Evolutionary conservation across 345 rosid species (phyloP), one percentile per base, ranked within the genome.

Genomic region (Nasturtium officinale): DNA sequence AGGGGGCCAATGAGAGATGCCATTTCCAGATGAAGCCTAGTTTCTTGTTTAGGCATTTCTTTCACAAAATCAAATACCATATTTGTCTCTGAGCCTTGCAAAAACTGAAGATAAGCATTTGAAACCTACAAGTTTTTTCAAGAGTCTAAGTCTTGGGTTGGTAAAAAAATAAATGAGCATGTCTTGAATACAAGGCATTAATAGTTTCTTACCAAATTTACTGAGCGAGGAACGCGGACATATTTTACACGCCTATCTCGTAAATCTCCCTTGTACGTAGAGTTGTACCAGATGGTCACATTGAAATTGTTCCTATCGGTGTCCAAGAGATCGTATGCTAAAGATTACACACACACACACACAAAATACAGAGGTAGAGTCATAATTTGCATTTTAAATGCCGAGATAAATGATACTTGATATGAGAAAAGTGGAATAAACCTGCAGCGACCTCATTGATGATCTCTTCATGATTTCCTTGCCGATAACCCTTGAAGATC

Each of bases 311-410:
- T 83, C 42, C 15, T 60, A 69, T 82, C 60, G 16, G 99, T 84
- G 80, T 95, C 81, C 71, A 86, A 78, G 83, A 91, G 84, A 87
- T 95, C 99, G 74, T 91, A 95, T 25, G 87, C 98, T 94, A 83
- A 56, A 60, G 43, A 47, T 71, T 28, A 3, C 11, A 28, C 29
- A 28, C n/a, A n/a, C n/a, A n/a, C n/a, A 28, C 3, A 28, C 29
- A 28, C n/a, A 28, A 6, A 54, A 18, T 2, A 48, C 1, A 18
- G 25, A 25, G 12, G 16, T 15, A 30, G 18, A 21, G 55, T 47
- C 58, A 42, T 23, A 61, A 42, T 2, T 37, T 52, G 61, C 6
- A 54, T 38, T 54, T 7, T 38, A 53, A 21, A 9, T 6, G 21
- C 13, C 51, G 0, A 68, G 37, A 68, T 10, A 25, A 23, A 38